Base-by-base conservation (phyloP, 2,329 filamentous ascomycete genomes). In the Juglanconis oblonga region DNA sequence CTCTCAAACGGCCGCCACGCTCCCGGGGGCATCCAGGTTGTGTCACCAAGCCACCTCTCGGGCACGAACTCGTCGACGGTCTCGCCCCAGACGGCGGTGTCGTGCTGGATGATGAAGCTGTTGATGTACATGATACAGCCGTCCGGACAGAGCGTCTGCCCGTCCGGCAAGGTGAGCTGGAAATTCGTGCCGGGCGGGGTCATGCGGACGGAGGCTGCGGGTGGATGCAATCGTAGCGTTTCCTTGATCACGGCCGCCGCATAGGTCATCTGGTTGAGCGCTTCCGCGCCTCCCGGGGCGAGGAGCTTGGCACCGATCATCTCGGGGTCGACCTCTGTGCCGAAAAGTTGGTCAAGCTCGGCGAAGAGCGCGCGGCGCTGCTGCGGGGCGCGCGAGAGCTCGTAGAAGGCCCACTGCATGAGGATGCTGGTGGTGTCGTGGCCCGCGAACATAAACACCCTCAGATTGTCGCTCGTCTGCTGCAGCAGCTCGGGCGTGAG, bases 1-100 rank as follows among this genome's bases (percentile, higher is more conserved):
- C 78, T 75, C 64, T 81, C 79, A 64, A 85, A 85, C 0, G 81
- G 75, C 29, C 82, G 71, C 76, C 77, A 86, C 1, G 82, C 81
- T 45, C 76, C 73, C 7, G 69, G 62, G 42, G 70, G 69, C 17
- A 67, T 66, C 42, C 55, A 59, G 62, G 31, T 54, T 17, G 56
- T 31, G n/a, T 71, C 68, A 2, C 68, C 66, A 3, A 74, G 65
- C 75, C 76, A 79, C 4, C 77, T 68, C 66, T 79, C 77, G 0
- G 77, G 77, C 5, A 71, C 66, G 54, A 74, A 79, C 56, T 69
- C 69, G 40, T 73, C 65, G 9, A 65, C 73, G 11, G 67, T 71
- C 1, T 69, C 69, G 7, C 75, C 76, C 62, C 67, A 76, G n/a
- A 72, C 69, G 1, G n/a, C 62, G 13, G 57, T 58, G 57, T 75